phyloP scores from a whole-genome alignment of 1,139 yeast species.

The Blastobotrys proliferans region DNA sequence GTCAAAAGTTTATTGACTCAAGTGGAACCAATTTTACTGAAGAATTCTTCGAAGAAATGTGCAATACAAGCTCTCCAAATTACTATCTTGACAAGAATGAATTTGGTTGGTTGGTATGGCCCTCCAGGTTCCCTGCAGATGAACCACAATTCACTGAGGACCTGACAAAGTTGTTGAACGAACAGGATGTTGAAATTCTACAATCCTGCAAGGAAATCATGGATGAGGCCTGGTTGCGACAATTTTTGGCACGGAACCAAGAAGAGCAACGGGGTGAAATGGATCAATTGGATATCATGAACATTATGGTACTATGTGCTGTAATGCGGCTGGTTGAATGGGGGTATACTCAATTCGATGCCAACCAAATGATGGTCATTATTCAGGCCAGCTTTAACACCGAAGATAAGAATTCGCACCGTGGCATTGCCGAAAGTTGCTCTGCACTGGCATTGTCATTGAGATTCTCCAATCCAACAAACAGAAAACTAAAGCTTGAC shows the following conservation, averaged over 20 bases:
- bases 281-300: constrained; percentile 31
- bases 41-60: constrained; percentile 51
- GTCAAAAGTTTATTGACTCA: constrained; percentile 44
- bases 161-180: constrained; percentile 37
- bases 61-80: constrained; percentile 33
- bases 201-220: constrained; percentile 44
- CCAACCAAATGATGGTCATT: constrained; percentile 24
- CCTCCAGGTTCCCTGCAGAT: constrained; percentile 49
- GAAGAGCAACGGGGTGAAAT: constrained; percentile 35
- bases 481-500: constrained; percentile 30
- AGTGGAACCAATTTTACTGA: constrained; percentile 37
- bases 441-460: constrained; percentile 33
- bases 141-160: constrained; percentile 22
- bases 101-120: constrained; percentile 85
- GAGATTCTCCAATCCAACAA: constrained; percentile 21
- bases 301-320: constrained; percentile 26
- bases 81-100: constrained; percentile 41
- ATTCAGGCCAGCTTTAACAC: constrained; percentile 23
- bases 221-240: constrained; percentile 55
- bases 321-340: constrained; percentile 27
- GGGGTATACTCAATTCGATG: constrained; percentile 20
- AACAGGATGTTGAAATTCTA: constrained; percentile 42
- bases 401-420: constrained; percentile 35
- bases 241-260: constrained; percentile 45
- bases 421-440: constrained; percentile 38